Evolutionary conservation across 768 basidiomycete genomes (phyloP), one percentile per base, ranked within the genome.

Genomic region (Albatrellus ellisii): DNA sequence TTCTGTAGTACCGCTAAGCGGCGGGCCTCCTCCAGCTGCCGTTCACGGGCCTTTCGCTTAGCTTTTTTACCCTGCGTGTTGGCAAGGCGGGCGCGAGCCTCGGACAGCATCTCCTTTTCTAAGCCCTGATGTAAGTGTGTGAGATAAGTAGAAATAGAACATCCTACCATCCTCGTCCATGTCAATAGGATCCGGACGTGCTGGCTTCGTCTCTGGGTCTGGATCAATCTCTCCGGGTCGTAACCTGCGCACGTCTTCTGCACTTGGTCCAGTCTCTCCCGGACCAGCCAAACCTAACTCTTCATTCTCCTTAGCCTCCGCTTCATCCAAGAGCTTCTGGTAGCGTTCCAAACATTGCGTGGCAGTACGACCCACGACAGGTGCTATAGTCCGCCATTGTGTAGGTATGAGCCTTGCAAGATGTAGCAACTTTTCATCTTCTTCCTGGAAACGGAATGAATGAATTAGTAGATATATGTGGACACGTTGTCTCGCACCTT

Each of bases 81-180:
- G 38, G 95, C 95, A 26, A 99, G 70, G 64, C 95, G 81, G 5
- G 95, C 95, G 51, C 95, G 81, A 22, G 95, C 95, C 61, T 99
- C 95, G 1, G 95, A 98, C 54, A 99, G 65, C 95, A 99, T 98
- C 61, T 98, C 95, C 78, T 98, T 98, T 63, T 98, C 91, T 90
- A 52, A 36, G 15, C 15, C 27, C 46, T 44, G 36, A 50, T 24
- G 18, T 48, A 29, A 53, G 22, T 32, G 11, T 22, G 40, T 42
- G 15, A 41, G 43, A 4, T 26, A 14, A 26, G 38, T 4, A 39
- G 25, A 17, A 33, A 21, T 39, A 10, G 26, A 15, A 21, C 2
- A 2, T 64, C 73, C 44, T 49, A 83, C 88, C 92, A 56, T 98
- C 95, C 64, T 99, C 95, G 57, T 99, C 95, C 95, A 99, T 99